These are phyloP conservation scores for Exidia glandulosa DNA, from an alignment of 768 basidiomycete genomes.

Conservation along the genomic window DNA sequence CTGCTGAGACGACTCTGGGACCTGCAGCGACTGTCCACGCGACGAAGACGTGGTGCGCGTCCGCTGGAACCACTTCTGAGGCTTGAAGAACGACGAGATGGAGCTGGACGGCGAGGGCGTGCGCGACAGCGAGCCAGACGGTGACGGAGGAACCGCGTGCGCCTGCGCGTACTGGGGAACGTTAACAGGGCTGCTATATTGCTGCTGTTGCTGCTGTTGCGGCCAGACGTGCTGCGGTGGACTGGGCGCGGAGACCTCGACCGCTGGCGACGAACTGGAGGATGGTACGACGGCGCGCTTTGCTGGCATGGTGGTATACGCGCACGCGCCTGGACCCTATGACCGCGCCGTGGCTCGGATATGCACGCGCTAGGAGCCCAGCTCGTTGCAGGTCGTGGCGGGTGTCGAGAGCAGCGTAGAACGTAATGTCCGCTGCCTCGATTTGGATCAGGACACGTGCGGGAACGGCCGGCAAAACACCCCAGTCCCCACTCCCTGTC, in stretches of 20 bases:
- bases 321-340: too few relatives aligned
- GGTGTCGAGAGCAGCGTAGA: too few relatives aligned
- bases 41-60: not conserved
- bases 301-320: not conserved
- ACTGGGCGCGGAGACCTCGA: not conserved
- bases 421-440: too few relatives aligned
- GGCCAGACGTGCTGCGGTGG: not conserved
- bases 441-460: too few relatives aligned
- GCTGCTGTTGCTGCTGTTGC: not conserved
- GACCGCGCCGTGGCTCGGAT: too few relatives aligned
- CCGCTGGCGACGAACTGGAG: not conserved
- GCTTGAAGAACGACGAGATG: not conserved
- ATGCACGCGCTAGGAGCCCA: too few relatives aligned
- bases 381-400: too few relatives aligned
- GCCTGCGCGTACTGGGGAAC: too few relatives aligned
- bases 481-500: too few relatives aligned
- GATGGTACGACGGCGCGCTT: not conserved
- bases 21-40: not conserved
- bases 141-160: not conserved
- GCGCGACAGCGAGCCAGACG: not conserved
- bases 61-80: not conserved
- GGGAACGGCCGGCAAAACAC: too few relatives aligned
- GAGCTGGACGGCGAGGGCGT: slow-evolving; percentile 1
- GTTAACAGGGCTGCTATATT: too few relatives aligned
- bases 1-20: not conserved